Evolutionary conservation across 2,329 filamentous ascomycete genomes (phyloP).

Genomic region (Tricladium varicosporioides): DNA sequence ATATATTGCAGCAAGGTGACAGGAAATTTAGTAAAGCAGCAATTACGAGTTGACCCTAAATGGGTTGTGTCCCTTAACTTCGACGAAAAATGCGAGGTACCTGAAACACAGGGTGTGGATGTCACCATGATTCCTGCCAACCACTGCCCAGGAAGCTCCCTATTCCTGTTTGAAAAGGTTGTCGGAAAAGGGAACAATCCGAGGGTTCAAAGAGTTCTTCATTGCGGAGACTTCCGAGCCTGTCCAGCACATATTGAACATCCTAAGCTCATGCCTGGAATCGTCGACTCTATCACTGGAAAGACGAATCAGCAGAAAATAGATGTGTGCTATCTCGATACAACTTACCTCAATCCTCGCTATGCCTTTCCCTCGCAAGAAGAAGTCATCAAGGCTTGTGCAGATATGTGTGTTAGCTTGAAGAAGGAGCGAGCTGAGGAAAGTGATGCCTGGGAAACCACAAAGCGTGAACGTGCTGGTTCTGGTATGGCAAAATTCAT

Average conservation of each 20-base stretch:
- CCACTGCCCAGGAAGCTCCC: constrained; percentile 90
- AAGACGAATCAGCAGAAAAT: constrained; percentile 79
- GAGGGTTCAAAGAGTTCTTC: constrained; percentile 75
- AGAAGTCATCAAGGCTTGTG: constrained; percentile 83
- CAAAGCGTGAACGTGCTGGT: constrained; percentile 52
- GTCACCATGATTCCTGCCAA: constrained; percentile 97
- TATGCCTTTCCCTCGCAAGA: constrained; percentile 91
- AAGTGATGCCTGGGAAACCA: constrained; percentile 53
- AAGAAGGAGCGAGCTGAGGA: constrained; percentile 63
- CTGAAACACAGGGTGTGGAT: constrained; percentile 74
- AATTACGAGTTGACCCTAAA: constrained; percentile 80
- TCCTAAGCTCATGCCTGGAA: constrained; percentile 74
- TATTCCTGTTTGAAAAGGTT: constrained; percentile 87
- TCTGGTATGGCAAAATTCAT: constrained; percentile 64
- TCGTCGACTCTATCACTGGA: constrained; percentile 67
- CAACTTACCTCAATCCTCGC: constrained; percentile 92
- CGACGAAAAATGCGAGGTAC: constrained; percentile 74
- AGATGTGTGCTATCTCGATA: constrained; percentile 95
- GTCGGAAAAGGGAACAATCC: constrained; percentile 58
- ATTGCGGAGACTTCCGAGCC: constrained; percentile 94
- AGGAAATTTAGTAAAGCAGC: constrained; percentile 81
- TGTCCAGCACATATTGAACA: constrained; percentile 82
- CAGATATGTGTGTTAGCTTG: constrained; percentile 79
- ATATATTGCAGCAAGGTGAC: constrained; percentile 97
- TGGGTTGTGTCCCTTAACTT: constrained; percentile 86